Conservation (phyloP, 441 rosid genomes). For the Populus hybrid region DNA sequence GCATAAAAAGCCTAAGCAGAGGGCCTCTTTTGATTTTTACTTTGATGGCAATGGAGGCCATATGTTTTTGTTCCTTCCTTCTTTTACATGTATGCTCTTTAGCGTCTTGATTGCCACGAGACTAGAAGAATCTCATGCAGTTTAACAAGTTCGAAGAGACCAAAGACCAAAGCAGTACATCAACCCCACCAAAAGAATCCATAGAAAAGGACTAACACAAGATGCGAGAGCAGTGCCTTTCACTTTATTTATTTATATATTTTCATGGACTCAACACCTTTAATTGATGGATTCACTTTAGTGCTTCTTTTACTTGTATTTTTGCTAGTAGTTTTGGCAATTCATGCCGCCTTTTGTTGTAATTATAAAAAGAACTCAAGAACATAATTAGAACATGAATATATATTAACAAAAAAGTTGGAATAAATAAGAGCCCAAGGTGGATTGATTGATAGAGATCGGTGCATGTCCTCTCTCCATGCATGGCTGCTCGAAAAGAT, state of each 20-base stretch:
- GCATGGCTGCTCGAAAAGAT: conserved; percentile 10
- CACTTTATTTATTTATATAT: conserved; percentile 14
- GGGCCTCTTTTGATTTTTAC: conserved; percentile 17
- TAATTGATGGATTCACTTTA: conserved; percentile 41
- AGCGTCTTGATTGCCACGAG: conserved; percentile 27
- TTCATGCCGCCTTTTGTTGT: conserved; percentile 26
- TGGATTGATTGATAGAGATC: conserved; percentile 9
- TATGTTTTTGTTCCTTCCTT: conserved; percentile 2
- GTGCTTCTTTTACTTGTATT: no score
- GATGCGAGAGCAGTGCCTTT: conserved; percentile 23
- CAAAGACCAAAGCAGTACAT: conserved; percentile 37
- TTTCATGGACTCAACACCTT: conserved; percentile 21
- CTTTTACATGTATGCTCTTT: neutral
- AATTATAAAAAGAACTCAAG: neutral
- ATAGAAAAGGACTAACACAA: conserved; percentile 38
- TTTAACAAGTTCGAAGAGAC: conserved; percentile 35
- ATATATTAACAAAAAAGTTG: neutral
- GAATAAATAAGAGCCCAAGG: conserved; percentile 8
- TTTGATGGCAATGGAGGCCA: conserved; percentile 16
- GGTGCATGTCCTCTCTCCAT: conserved; percentile 17
- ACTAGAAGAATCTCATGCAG: conserved; percentile 31
- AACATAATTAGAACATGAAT: neutral
- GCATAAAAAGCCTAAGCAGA: conserved; percentile 14
- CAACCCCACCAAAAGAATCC: conserved; percentile 23
- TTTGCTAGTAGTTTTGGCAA: conserved; percentile 18